Conservation (phyloP, 208 protist genomes). For the Leishmania guyanensis region DNA sequence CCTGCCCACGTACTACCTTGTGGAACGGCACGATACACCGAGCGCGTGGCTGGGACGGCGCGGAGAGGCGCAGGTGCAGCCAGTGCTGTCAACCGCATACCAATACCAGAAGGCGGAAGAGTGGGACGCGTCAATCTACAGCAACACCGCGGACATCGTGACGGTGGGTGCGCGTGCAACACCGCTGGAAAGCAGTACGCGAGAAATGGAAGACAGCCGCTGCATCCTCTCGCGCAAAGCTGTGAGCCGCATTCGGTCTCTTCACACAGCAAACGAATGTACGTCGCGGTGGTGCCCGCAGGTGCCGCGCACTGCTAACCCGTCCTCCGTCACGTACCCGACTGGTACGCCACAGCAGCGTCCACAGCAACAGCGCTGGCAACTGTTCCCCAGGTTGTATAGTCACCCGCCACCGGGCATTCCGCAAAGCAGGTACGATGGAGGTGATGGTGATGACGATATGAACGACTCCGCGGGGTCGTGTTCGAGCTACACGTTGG, state of each 20-base stretch:
- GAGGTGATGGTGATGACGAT: neutral
- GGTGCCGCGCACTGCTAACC: neutral
- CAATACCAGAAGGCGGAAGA: conserved; percentile 15
- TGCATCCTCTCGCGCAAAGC: conserved; percentile 11
- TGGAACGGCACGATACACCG: conserved; percentile 24
- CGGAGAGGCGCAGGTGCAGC: conserved; percentile 32
- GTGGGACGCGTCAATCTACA: neutral
- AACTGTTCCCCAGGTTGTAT: neutral
- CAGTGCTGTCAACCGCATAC: conserved; percentile 20
- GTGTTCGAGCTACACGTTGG: conserved; percentile 3
- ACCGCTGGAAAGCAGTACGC: neutral
- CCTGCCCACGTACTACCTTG: conserved; percentile 21
- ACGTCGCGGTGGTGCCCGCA: conserved; percentile 2
- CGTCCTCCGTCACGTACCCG: neutral
- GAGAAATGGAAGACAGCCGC: conserved; percentile 4
- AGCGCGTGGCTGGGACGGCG: conserved; percentile 26
- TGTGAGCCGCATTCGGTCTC: conserved; percentile 7
- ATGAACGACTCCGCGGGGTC: conserved; percentile 1
- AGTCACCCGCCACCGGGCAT: neutral
- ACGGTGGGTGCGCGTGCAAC: neutral
- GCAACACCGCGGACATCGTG: neutral
- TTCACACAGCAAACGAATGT: conserved; percentile 1
- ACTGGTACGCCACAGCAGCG: neutral
- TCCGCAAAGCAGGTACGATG: neutral
- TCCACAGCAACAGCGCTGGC: neutral